Conservation (phyloP, 345 rosid genomes). For the Rhizophora mangle region DNA sequence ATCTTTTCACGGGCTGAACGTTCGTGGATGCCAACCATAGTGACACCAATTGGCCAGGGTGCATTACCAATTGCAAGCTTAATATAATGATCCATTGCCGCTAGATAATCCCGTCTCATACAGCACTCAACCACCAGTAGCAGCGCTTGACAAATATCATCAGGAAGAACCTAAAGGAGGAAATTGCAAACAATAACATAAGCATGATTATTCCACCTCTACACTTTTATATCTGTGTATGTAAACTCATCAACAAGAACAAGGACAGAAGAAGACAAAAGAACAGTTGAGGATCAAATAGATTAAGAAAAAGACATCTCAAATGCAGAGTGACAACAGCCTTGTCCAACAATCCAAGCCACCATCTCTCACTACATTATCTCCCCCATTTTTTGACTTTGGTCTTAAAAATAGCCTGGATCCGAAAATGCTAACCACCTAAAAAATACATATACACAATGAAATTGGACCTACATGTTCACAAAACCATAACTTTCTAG, state of each 20-base stretch:
- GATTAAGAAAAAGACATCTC: not conserved
- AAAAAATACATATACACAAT: too few relatives aligned
- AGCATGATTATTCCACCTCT: not conserved
- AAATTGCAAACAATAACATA: not conserved
- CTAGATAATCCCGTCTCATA: conserved; percentile 87
- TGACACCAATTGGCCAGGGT: conserved; percentile 99
- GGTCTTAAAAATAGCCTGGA: too few relatives aligned
- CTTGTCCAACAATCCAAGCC: too few relatives aligned
- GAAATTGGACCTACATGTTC: too few relatives aligned
- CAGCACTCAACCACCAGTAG: conserved; percentile 76
- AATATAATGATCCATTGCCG: conserved; percentile 97
- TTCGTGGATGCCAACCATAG: conserved; percentile 99
- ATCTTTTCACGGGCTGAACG: conserved; percentile 98
- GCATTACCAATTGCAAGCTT: conserved; percentile 93
- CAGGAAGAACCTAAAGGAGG: conserved; percentile 62
- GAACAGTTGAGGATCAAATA: not conserved
- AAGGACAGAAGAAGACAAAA: not conserved
- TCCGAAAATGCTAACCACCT: too few relatives aligned
- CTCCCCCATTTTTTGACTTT: too few relatives aligned
- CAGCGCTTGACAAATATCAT: conserved; percentile 83
- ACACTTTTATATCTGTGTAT: too few relatives aligned
- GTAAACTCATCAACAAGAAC: not conserved
- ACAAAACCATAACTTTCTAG: too few relatives aligned
- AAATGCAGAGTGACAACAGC: too few relatives aligned
- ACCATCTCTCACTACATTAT: too few relatives aligned